phyloP scores from a whole-genome alignment of 768 basidiomycete genomes.

The Sporobolomyces pararoseus region DNA sequence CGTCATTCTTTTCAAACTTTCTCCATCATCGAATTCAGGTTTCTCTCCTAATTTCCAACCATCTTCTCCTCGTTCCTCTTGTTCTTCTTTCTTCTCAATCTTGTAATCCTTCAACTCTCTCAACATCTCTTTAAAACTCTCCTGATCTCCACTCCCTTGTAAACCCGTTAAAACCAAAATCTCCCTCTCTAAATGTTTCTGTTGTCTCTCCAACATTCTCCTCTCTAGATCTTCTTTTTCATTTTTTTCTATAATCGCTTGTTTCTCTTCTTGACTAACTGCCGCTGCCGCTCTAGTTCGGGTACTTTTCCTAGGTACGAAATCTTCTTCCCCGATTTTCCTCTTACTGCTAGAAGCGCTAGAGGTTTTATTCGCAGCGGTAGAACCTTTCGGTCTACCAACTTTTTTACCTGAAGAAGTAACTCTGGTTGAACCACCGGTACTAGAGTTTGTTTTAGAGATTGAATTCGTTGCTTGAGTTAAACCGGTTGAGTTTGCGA shows the following conservation, averaged over 20 bases:
- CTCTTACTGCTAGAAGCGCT: no score
- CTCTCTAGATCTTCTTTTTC: neutral
- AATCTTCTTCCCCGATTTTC: no score
- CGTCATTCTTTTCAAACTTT: neutral
- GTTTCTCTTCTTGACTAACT: neutral
- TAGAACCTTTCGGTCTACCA: slow-evolving; percentile 4
- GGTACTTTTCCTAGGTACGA: neutral
- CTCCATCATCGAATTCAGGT: neutral
- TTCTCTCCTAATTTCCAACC: slow-evolving; percentile 5
- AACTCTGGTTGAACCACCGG: neutral
- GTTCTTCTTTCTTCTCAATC: neutral
- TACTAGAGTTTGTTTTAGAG: neutral
- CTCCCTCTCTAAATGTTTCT: slow-evolving; percentile 13
- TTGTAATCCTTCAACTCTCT: neutral
- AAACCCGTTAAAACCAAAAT: slow-evolving; percentile 3
- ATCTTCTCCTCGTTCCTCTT: neutral
- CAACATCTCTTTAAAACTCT: neutral
- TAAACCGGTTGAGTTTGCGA: slow-evolving; percentile 6
- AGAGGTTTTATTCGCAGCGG: no score
- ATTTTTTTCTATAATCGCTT: neutral
- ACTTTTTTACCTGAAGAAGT: neutral
- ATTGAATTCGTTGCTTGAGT: neutral
- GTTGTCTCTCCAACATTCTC: neutral
- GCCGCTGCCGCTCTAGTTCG: neutral
- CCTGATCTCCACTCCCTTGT: neutral